Evolutionary conservation across 441 rosid species (phyloP).

Genomic region (Breynia disticha): DNA sequence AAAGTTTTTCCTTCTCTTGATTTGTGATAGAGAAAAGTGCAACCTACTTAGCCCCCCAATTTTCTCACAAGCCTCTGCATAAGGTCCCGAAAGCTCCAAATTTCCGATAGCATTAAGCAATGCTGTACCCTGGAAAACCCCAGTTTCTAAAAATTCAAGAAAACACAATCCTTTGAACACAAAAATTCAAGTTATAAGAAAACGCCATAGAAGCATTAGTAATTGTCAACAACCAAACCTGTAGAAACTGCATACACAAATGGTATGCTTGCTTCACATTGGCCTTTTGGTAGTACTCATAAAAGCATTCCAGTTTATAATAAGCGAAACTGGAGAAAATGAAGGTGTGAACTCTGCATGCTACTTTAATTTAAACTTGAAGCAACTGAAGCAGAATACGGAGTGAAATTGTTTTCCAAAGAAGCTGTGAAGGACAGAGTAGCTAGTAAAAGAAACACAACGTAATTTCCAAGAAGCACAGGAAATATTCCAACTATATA

Average conservation of each 20-base stretch:
- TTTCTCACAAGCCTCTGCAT: slow-evolving; percentile 36
- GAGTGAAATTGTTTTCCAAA: slow-evolving; percentile 10
- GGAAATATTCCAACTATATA: no score
- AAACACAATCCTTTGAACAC: no score
- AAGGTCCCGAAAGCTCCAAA: slow-evolving; percentile 34
- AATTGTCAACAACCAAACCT: slow-evolving; percentile 15
- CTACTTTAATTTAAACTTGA: slow-evolving; percentile 31
- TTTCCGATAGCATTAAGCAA: slow-evolving; percentile 40
- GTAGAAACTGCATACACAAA: slow-evolving; percentile 38
- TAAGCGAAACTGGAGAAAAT: slow-evolving; percentile 31
- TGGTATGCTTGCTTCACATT: slow-evolving; percentile 38
- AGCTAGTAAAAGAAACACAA: no score
- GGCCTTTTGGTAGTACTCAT: slow-evolving; percentile 23
- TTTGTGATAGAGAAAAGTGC: no score
- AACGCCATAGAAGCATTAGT: not conserved
- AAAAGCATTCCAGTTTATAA: slow-evolving; percentile 35
- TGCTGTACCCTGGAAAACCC: slow-evolving; percentile 31
- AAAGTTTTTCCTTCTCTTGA: slow-evolving; percentile 35
- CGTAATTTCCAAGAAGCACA: not conserved
- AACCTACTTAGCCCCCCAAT: slow-evolving; percentile 33
- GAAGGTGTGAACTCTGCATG: slow-evolving; percentile 37
- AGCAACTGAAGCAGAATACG: slow-evolving; percentile 23
- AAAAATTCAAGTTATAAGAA: no score
- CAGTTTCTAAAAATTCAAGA: not conserved
- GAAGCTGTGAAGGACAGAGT: slow-evolving; percentile 14